phyloP scores from a whole-genome alignment of 139 green algal species.

The Parachlorella kessleri region DNA sequence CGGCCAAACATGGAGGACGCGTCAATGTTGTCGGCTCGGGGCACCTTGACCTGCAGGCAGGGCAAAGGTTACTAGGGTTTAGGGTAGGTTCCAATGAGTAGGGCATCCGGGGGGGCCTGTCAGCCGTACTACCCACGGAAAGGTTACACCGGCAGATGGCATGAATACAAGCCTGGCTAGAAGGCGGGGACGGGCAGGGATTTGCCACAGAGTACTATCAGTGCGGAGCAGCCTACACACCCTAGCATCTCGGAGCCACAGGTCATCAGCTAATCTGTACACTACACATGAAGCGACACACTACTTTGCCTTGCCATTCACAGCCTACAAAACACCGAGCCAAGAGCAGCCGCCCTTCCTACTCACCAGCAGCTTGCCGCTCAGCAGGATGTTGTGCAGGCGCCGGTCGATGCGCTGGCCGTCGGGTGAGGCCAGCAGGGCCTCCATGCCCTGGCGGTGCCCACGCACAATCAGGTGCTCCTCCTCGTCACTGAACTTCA shows the following conservation, averaged over 20 bases:
- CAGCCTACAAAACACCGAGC: background rate
- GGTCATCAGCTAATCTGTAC: background rate
- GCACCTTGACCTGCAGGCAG: background rate
- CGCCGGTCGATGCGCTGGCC: slow-evolving; percentile 3
- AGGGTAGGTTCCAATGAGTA: too few species aligned
- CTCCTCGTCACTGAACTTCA: slow-evolving; percentile 11
- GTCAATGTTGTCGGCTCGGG: background rate
- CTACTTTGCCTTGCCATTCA: background rate
- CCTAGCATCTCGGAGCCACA: background rate
- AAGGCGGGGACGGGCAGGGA: too few species aligned
- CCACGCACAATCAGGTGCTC: slow-evolving; percentile 15
- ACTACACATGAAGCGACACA: background rate
- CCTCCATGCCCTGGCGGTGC: background rate
- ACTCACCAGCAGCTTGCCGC: slow-evolving; percentile 9
- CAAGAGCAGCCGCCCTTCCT: background rate
- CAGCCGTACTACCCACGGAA: too few species aligned
- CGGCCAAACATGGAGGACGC: slow-evolving; percentile 9
- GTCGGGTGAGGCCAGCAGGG: slow-evolving; percentile 4
- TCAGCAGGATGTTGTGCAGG: slow-evolving; percentile 23
- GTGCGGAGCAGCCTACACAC: background rate
- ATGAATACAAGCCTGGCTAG: too few species aligned
- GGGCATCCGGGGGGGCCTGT: too few species aligned
- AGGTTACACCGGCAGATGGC: too few species aligned
- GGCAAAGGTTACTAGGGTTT: too few species aligned
- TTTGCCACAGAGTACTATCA: background rate